Percentiles rank a stretch among this genome's conserved stretches.
These are phyloP conservation scores for Botrytis fragariae DNA, from an alignment of 2,329 filamentous ascomycete species.

Conservation along the genomic window DNA sequence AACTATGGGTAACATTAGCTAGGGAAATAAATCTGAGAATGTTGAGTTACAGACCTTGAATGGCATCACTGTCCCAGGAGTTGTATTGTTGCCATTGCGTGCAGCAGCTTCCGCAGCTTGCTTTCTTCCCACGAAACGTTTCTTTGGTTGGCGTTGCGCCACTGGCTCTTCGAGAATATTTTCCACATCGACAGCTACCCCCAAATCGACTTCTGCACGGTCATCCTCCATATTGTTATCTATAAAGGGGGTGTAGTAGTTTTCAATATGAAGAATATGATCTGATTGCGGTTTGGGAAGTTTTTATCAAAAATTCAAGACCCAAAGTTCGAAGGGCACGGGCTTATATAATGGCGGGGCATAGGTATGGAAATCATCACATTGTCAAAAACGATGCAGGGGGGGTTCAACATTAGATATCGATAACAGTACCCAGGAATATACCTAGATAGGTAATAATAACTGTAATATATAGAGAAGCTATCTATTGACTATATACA, in stretches of 20 bases:
- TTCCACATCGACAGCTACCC: slow-evolving; percentile 65
- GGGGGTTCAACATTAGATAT: background rate
- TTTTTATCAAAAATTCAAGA: background rate
- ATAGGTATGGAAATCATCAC: background rate
- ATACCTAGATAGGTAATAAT: background rate
- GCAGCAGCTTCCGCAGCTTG: slow-evolving; percentile 61
- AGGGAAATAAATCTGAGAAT: background rate
- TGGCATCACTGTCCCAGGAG: slow-evolving; percentile 59
- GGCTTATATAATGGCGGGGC: background rate
- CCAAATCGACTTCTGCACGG: slow-evolving; percentile 66
- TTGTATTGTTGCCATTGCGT: slow-evolving; percentile 38
- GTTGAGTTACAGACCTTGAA: slow-evolving; percentile 57
- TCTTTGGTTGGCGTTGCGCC: slow-evolving; percentile 71
- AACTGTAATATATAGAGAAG: background rate
- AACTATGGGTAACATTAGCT: slow-evolving; percentile 49
- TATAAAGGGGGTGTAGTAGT: background rate
- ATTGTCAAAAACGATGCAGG: background rate
- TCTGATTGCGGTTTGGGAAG: background rate
- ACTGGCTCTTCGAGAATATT: slow-evolving; percentile 49
- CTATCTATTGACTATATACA: background rate
- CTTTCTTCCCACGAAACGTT: slow-evolving; percentile 84
- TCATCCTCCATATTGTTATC: slow-evolving; percentile 67
- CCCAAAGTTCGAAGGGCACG: background rate
- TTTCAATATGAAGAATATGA: background rate
- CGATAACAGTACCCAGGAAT: background rate